Evolutionary conservation across 176 grass and related monocot species (phyloP).

Genomic region (Rhipidocladum racemiflorum): DNA sequence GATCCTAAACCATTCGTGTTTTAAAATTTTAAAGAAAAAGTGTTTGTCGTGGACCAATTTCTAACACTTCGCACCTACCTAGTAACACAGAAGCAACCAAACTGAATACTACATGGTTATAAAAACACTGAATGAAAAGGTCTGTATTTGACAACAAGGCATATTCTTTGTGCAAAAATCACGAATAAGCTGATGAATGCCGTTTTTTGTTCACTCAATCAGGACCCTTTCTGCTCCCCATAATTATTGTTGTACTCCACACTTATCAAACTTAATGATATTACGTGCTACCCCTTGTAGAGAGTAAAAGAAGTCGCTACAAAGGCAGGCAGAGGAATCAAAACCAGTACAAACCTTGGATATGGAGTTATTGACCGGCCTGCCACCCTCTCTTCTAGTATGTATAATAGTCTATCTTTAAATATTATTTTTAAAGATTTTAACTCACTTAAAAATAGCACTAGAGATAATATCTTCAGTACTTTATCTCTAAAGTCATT

Average conservation of each 20-base stretch:
- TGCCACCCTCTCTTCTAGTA: not conserved
- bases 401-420: too few species aligned
- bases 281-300: not conserved
- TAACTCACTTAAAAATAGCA: too few species aligned
- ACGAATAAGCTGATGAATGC: not conserved
- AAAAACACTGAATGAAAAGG: not conserved
- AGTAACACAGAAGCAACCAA: not conserved
- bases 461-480: too few species aligned
- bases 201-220: not conserved
- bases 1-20: too few species aligned
- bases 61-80: not conserved
- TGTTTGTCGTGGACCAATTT: too few species aligned
- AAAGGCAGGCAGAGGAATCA: not conserved
- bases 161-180: not conserved
- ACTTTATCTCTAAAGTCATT: too few species aligned
- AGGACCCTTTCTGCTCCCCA: not conserved
- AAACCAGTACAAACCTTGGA: not conserved
- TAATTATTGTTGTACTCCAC: not conserved
- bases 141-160: not conserved
- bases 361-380: slow-evolving; percentile 17
- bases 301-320: not conserved
- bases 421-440: too few species aligned
- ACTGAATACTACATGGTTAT: too few species aligned
- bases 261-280: not conserved
- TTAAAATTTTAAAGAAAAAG: too few species aligned